Evolutionary conservation across 1,284 basidiomycete species (phyloP).

Genomic region (Malassezia restricta): DNA sequence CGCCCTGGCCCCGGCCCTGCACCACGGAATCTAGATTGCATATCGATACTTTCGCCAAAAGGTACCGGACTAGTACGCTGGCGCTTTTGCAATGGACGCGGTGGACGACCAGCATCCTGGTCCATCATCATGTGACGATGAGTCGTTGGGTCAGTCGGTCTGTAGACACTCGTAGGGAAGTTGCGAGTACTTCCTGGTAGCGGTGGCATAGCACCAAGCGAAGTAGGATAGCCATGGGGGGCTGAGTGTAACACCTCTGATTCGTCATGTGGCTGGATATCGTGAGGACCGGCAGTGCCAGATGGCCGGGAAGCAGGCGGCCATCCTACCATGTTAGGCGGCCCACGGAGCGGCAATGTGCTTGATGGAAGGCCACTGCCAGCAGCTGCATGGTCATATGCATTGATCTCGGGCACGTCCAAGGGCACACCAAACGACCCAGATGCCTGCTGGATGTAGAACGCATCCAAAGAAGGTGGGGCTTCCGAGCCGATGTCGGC

Average conservation of each 20-base stretch:
- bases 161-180: conserved; percentile 6
- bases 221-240: conserved; percentile 2
- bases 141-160: not conserved
- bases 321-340: conserved; percentile 8
- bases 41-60: conserved; percentile 5
- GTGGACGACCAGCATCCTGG: not conserved
- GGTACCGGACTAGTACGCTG: conserved; percentile 13
- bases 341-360: conserved; percentile 7
- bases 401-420: conserved; percentile 11
- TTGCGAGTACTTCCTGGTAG: conserved; percentile 1
- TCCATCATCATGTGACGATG: conserved; percentile 10
- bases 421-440: conserved; percentile 13
- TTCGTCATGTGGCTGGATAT: conserved; percentile 6
- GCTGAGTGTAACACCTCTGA: conserved; percentile 4
- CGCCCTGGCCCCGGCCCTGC: not conserved
- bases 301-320: conserved; percentile 7
- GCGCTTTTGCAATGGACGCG: conserved; percentile 9
- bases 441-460: conserved; percentile 16
- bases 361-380: not conserved
- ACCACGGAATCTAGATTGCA: conserved; percentile 8
- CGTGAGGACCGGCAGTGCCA: conserved; percentile 2
- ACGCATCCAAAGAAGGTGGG: conserved; percentile 10
- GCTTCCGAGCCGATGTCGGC: conserved; percentile 6
- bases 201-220: not conserved
- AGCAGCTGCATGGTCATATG: conserved; percentile 6